A percentile compares a stretch with the other conserved stretches of the same genome.
Evolutionary conservation across 2,329 filamentous ascomycete species (phyloP).

Genomic region (Colletotrichum cordylinicola): DNA sequence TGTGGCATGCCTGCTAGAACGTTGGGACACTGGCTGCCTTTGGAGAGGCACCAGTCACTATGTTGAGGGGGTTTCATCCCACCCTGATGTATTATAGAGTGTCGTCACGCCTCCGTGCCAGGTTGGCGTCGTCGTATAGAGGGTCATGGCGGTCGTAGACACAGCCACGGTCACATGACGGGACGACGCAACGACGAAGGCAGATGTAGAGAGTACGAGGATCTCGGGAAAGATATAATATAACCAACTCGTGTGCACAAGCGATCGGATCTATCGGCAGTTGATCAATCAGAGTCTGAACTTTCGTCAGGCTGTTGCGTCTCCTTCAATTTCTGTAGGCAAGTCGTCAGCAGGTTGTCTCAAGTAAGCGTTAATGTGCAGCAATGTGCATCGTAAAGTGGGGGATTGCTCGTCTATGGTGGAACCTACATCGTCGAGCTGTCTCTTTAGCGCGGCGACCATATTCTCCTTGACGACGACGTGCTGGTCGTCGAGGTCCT

Average conservation of each 20-base stretch:
- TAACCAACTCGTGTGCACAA: background rate
- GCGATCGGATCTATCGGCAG: background rate
- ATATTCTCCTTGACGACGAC: slow-evolving; percentile 78
- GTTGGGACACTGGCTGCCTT: background rate
- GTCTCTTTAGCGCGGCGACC: slow-evolving; percentile 69
- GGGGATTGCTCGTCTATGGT: background rate
- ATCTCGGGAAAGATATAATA: background rate
- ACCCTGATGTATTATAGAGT: background rate
- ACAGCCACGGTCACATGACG: background rate
- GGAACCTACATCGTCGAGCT: slow-evolving; percentile 68
- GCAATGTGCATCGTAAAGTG: background rate
- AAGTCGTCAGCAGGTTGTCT: background rate
- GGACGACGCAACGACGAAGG: background rate
- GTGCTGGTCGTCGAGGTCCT: slow-evolving; percentile 80
- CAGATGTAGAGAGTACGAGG: background rate
- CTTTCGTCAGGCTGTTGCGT: slow-evolving; percentile 57
- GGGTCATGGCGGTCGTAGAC: background rate
- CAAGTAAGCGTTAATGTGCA: background rate
- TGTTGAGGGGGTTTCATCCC: background rate
- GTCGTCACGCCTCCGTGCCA: background rate
- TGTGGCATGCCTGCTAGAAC: background rate
- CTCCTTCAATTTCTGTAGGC: slow-evolving; percentile 52
- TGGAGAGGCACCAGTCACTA: background rate
- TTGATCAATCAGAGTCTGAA: slow-evolving; percentile 52
- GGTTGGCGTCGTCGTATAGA: background rate